phyloP scores from a whole-genome alignment of 2,329 filamentous ascomycete genomes.

The Diplocarpon mali region DNA sequence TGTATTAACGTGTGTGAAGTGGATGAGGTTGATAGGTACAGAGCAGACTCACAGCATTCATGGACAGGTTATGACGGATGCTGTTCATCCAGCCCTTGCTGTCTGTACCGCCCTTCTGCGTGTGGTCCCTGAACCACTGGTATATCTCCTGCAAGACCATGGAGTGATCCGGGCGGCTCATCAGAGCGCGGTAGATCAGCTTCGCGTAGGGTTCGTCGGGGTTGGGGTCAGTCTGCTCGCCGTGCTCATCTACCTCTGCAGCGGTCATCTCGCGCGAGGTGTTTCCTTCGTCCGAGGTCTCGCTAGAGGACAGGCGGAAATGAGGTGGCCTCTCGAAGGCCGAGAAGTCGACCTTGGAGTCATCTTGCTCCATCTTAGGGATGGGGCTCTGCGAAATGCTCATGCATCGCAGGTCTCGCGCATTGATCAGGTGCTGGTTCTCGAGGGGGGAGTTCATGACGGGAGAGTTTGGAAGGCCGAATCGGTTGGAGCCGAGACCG shows the following conservation, averaged over 20 bases:
- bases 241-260: constrained; percentile 22
- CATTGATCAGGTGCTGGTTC: constrained; percentile 9
- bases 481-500: constrained; percentile 10
- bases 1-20: constrained; percentile 2
- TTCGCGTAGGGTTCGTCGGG: constrained; percentile 64
- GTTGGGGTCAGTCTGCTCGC: constrained; percentile 26
- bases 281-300: constrained; percentile 22
- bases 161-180: constrained; percentile 50
- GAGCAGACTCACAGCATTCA: constrained; percentile 66
- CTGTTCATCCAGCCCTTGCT: constrained; percentile 86
- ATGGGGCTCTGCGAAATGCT: constrained; percentile 17
- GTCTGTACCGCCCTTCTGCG: constrained; percentile 54
- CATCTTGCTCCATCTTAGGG: constrained; percentile 15
- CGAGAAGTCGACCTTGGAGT: background rate
- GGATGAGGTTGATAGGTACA: constrained; percentile 26
- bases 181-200: constrained; percentile 67
- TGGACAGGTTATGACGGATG: constrained; percentile 89
- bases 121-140: constrained; percentile 77
- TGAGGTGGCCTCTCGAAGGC: constrained; percentile 6
- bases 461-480: background rate
- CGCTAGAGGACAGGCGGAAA: constrained; percentile 13
- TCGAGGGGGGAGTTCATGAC: background rate
- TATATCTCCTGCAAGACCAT: constrained; percentile 85
- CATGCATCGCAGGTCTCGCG: constrained; percentile 10
- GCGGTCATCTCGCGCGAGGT: constrained; percentile 21